phyloP scores from a whole-genome alignment of 2,329 filamentous ascomycete genomes.

The Ophiostoma triangulosporum region DNA sequence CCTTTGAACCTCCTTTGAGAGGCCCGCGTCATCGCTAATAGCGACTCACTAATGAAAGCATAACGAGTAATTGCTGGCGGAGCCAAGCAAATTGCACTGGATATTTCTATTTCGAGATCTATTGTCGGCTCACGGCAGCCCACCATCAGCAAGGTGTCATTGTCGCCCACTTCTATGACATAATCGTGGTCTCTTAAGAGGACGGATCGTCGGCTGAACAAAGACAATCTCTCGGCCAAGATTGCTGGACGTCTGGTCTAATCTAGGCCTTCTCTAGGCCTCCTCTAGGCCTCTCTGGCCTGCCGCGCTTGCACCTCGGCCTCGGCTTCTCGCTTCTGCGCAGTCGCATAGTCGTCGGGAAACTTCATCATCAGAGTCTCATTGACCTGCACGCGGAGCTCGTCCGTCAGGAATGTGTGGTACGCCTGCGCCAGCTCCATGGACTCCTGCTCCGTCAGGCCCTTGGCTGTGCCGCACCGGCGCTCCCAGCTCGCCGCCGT shows the following conservation, averaged over 20 bases:
- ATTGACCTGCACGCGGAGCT: constrained; percentile 11
- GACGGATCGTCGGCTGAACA: background rate
- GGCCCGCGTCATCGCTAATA: too few species aligned
- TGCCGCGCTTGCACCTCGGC: background rate
- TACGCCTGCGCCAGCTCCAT: constrained; percentile 28
- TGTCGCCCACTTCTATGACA: background rate
- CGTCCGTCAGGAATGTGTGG: constrained; percentile 21
- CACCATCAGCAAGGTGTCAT: background rate
- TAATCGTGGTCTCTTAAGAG: background rate
- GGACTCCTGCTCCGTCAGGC: constrained; percentile 33
- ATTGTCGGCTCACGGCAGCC: background rate
- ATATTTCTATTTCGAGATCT: background rate
- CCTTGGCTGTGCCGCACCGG: constrained; percentile 27
- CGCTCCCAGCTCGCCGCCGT: constrained; percentile 33
- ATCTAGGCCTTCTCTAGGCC: background rate
- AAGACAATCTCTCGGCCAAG: background rate
- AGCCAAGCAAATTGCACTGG: background rate
- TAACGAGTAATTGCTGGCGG: background rate
- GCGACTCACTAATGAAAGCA: background rate
- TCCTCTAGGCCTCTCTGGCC: background rate
- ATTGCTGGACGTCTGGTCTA: background rate
- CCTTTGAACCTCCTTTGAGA: too few species aligned
- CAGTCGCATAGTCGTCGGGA: constrained; percentile 7
- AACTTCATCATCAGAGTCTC: constrained; percentile 3
- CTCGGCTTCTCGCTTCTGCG: background rate